These are phyloP conservation scores for Fusarium piperis DNA, from an alignment of 2,329 filamentous ascomycete genomes.

Conservation along the genomic window DNA sequence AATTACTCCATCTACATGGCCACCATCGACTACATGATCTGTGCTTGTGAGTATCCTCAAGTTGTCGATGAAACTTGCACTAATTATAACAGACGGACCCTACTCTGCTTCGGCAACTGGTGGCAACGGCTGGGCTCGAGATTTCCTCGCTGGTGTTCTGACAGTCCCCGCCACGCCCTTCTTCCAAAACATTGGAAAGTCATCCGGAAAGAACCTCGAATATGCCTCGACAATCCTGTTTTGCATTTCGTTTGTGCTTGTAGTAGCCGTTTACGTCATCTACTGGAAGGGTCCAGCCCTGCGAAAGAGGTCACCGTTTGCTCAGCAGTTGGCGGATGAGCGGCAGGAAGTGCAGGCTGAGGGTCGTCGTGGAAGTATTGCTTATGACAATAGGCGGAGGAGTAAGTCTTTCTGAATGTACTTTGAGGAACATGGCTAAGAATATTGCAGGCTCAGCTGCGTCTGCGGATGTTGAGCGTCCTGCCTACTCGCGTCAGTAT, in stretches of 20 bases:
- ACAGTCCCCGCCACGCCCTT: conserved; percentile 74
- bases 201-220: conserved; percentile 61
- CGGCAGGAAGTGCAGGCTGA: conserved; percentile 43
- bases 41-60: conserved; percentile 28
- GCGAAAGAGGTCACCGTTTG: conserved; percentile 70
- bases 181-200: conserved; percentile 64
- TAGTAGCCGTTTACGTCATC: conserved; percentile 71
- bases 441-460: conserved; percentile 35
- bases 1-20: conserved; percentile 82
- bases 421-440: conserved; percentile 9
- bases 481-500: conserved; percentile 42
- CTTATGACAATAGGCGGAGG: conserved; percentile 37
- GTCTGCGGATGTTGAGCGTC: conserved; percentile 17
- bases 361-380: conserved; percentile 44
- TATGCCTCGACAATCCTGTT: conserved; percentile 72
- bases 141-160: conserved; percentile 77
- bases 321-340: conserved; percentile 66
- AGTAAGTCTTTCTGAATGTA: conserved; percentile 37
- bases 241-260: conserved; percentile 68
- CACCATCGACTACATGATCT: conserved; percentile 77
- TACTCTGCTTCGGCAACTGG: conserved; percentile 80
- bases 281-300: conserved; percentile 72
- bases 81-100: conserved; percentile 55
- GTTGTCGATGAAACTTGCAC: accelerated
- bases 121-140: conserved; percentile 78